Percentiles rank a stretch among this genome's conserved stretches.
Evolutionary conservation across 2,329 filamentous ascomycete genomes (phyloP).

Genomic region (Colletotrichum costaricense): DNA sequence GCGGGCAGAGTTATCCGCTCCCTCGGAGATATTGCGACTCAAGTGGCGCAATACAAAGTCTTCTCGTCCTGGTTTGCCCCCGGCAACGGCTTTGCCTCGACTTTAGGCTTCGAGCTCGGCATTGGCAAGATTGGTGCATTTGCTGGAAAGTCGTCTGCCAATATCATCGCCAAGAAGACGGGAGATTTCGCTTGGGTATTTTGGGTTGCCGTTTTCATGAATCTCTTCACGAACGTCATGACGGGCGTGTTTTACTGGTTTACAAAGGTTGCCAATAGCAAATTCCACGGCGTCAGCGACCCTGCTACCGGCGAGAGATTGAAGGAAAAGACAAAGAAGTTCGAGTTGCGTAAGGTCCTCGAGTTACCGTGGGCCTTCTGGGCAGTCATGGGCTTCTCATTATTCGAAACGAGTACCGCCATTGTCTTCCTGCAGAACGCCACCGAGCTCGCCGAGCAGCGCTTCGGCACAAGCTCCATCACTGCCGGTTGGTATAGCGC

Average conservation of each 20-base stretch:
- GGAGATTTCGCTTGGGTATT: constrained; percentile 72
- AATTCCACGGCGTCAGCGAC: constrained; percentile 59
- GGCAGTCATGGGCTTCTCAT: constrained; percentile 63
- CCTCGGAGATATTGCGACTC: constrained; percentile 71
- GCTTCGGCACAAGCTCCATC: constrained; percentile 64
- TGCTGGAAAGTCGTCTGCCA: constrained; percentile 69
- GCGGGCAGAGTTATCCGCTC: constrained; percentile 65
- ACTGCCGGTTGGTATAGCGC: constrained; percentile 71
- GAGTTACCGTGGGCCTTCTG: constrained; percentile 71
- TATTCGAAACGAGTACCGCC: constrained; percentile 69
- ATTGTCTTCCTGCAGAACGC: constrained; percentile 66
- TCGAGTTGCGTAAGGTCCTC: constrained; percentile 66
- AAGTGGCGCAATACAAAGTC: constrained; percentile 73
- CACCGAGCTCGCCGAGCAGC: constrained; percentile 71
- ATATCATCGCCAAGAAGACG: constrained; percentile 66
- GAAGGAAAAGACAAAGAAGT: constrained; percentile 68
- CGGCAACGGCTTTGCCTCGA: constrained; percentile 70
- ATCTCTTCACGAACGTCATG: constrained; percentile 69
- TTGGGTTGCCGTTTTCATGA: constrained; percentile 73
- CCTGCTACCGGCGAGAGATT: constrained; percentile 68
- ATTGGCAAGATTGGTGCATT: constrained; percentile 72
- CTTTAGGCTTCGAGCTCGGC: constrained; percentile 68
- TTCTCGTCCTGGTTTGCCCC: constrained; percentile 75
- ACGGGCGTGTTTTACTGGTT: constrained; percentile 67
- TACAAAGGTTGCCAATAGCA: constrained; percentile 59